phyloP scores from a whole-genome alignment of 2,329 filamentous ascomycete genomes.

The Beauveria sp. region DNA sequence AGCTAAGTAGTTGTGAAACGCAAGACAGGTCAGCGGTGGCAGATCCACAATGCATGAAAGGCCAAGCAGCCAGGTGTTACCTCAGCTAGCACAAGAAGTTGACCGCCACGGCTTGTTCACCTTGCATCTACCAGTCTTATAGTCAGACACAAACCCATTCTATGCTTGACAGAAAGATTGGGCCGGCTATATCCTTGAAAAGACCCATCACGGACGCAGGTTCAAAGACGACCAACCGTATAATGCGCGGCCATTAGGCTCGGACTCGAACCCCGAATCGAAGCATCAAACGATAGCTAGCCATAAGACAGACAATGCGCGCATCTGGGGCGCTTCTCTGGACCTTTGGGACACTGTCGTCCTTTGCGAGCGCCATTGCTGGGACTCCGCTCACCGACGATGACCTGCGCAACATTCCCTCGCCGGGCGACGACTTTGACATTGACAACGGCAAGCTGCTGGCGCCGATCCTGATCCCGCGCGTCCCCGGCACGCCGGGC shows the following conservation, averaged over 20 bases:
- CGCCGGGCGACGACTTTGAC: slow-evolving; percentile 69
- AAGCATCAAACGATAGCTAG: background rate
- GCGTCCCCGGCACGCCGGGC: slow-evolving; percentile 80
- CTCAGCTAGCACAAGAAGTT: background rate
- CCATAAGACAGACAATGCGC: background rate
- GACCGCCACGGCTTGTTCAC: background rate
- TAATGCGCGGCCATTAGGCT: background rate
- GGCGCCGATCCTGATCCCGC: slow-evolving; percentile 77
- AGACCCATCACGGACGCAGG: background rate
- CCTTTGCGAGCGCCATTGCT: slow-evolving; percentile 23
- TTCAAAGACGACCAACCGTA: background rate
- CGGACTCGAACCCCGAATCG: background rate
- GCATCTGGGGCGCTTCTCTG: slow-evolving; percentile 1
- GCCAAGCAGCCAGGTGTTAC: slow-evolving; percentile 6
- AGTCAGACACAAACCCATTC: background rate
- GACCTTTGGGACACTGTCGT: slow-evolving; percentile 8
- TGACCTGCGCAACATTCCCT: slow-evolving; percentile 63
- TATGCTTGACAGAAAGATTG: background rate
- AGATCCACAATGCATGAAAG: background rate
- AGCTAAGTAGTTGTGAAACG: no score
- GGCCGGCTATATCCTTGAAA: background rate
- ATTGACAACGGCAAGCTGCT: slow-evolving; percentile 69
- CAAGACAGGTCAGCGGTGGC: background rate
- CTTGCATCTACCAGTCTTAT: background rate
- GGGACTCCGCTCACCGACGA: slow-evolving; percentile 61